Evolutionary conservation across 2,329 filamentous ascomycete genomes (phyloP).

Genomic region (Colletotrichum sublineola): DNA sequence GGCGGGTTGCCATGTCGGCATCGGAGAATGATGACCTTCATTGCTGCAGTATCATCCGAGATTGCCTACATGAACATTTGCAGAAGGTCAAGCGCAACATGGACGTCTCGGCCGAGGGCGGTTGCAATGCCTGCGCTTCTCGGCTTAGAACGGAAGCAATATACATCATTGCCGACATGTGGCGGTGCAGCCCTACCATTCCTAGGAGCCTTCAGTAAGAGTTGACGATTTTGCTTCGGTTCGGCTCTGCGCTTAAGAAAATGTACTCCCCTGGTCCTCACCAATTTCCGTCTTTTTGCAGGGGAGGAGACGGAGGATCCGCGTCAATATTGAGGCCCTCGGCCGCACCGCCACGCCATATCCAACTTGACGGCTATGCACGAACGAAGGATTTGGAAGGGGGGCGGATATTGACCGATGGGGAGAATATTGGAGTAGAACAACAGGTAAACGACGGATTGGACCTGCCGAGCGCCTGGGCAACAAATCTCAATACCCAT

Average conservation of each 20-base stretch:
- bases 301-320: constrained; percentile 2
- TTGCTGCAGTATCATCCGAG: constrained; percentile 42
- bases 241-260: constrained; percentile 4
- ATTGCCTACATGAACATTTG: constrained; percentile 44
- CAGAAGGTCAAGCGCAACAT: constrained; percentile 12
- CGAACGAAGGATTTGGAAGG: background rate
- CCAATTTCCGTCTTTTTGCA: constrained; percentile 33
- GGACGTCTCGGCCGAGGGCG: constrained; percentile 31
- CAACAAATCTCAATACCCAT: background rate
- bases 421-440: background rate
- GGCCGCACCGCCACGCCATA: background rate
- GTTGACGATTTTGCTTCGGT: constrained; percentile 20
- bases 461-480: background rate
- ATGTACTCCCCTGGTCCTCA: background rate
- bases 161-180: constrained; percentile 23
- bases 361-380: constrained; percentile 2
- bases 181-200: constrained; percentile 47
- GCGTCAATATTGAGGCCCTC: constrained; percentile 11
- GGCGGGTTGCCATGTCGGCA: background rate
- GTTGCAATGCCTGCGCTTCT: constrained; percentile 24
- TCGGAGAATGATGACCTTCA: constrained; percentile 23
- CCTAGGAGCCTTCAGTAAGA: background rate
- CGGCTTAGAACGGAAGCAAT: constrained; percentile 29
- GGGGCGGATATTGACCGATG: constrained; percentile 37
- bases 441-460: constrained; percentile 1